Evolutionary conservation across 2,329 filamentous ascomycete species (phyloP), one percentile per base, ranked within the genome.

Genomic region (Aureobasidium mangrovei): DNA sequence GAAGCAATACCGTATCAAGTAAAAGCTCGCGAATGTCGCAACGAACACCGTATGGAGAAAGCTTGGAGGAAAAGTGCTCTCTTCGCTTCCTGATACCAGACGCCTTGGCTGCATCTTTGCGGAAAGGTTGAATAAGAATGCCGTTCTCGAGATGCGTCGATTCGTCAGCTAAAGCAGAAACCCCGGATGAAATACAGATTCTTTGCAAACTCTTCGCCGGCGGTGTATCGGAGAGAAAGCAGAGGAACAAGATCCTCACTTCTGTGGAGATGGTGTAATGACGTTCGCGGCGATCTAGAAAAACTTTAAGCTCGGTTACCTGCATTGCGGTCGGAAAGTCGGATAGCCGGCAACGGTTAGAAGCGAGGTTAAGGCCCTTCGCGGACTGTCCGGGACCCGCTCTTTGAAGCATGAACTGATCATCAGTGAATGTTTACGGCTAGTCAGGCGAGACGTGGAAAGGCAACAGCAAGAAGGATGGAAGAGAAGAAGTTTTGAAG

Each of bases 271-370:
- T 41, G 41, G 29, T 33, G 33, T 32, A 28, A 42, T 51, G 47
- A 51, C 47, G 47, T 18, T 18, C 38, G 28, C 33, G 18, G 24
- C 4, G 9, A 42, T 43, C 27, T 29, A 43, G 41, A n/a, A 18
- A 6, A 39, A 41, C 26, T 28, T 42, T 51, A 42, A 41, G 47
- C 47, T 51, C 47, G 47, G 47, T n/a, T n/a, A 51, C 47, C 38
- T 51, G 38, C 47, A 28, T 42, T 29, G n/a, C 18, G 18, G 18
- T 18, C 18, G 18, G 18, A 18, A 18, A 18, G 18, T 18, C 47
- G 47, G 38, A 7, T 24, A 10, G 8, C 10, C 47, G 47, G 47
- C 47, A 28, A 24, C 47, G 38, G 47, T 51, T 35, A 51, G n/a
- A 42, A 51, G 47, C 47, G 47, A 35, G 38, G 38, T 51, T 42